Percentiles rank a stretch among this genome's conserved stretches.
Conservation (phyloP, 2,329 filamentous ascomycete species). For the Trichoderma polysporum region DNA sequence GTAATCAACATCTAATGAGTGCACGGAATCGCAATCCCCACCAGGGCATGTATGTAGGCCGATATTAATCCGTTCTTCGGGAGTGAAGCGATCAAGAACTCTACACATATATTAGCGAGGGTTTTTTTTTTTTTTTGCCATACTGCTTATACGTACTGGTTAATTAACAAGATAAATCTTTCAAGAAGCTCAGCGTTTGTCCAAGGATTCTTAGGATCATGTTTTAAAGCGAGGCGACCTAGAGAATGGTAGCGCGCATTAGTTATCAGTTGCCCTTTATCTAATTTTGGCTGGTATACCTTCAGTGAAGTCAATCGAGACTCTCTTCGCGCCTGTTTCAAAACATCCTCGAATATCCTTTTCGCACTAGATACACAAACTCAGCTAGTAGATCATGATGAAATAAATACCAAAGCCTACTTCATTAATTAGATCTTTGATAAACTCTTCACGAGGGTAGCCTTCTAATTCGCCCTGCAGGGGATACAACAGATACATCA, state of each 20-base stretch:
- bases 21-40: constrained; percentile 22
- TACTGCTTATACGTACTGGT: background rate
- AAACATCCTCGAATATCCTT: constrained; percentile 24
- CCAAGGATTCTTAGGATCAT: constrained; percentile 14
- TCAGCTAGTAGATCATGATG: background rate
- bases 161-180: constrained; percentile 18
- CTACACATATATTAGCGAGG: background rate
- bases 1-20: constrained; percentile 21
- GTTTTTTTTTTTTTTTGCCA: background rate
- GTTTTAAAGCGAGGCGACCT: constrained; percentile 20
- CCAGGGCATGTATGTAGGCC: constrained; percentile 23
- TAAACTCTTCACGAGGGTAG: constrained; percentile 16
- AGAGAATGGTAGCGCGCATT: background rate
- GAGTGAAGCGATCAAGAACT: constrained; percentile 18
- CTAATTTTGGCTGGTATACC: background rate
- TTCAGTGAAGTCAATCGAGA: constrained; percentile 24
- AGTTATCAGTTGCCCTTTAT: background rate
- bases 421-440: constrained; percentile 18
- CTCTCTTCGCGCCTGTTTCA: constrained; percentile 18
- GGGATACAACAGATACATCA: constrained; percentile 21
- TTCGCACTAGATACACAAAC: background rate
- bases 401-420: background rate
- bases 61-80: constrained; percentile 20
- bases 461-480: constrained; percentile 19
- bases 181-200: constrained; percentile 19